These are phyloP conservation scores for Atkinsonella texensis DNA, from an alignment of 2,329 filamentous ascomycete species.

Conservation along the genomic window DNA sequence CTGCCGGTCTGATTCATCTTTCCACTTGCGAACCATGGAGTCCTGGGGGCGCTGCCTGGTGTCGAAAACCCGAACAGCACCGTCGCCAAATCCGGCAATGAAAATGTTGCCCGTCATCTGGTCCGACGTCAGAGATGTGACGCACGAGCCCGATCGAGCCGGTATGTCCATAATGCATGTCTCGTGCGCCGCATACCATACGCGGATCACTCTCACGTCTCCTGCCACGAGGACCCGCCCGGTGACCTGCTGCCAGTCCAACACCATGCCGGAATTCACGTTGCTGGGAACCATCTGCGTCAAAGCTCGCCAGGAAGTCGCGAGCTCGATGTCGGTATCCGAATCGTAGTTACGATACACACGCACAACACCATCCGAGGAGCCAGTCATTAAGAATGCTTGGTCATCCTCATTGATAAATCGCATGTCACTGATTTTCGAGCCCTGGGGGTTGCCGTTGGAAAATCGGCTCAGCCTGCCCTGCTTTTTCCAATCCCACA, in stretches of 20 bases:
- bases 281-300: constrained; percentile 91
- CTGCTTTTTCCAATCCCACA: constrained; percentile 88
- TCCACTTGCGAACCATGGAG: constrained; percentile 94
- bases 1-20: constrained; percentile 70
- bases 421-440: constrained; percentile 84
- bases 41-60: constrained; percentile 73
- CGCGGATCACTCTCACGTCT: constrained; percentile 86
- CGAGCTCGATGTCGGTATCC: constrained; percentile 64
- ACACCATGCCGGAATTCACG: constrained; percentile 88
- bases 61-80: constrained; percentile 88
- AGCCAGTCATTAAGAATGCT: constrained; percentile 86
- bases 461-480: constrained; percentile 72
- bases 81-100: constrained; percentile 91
- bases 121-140: constrained; percentile 90
- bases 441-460: constrained; percentile 85
- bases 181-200: constrained; percentile 93
- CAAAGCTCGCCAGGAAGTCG: constrained; percentile 81
- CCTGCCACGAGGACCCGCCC: constrained; percentile 91
- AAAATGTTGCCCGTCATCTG: constrained; percentile 97
- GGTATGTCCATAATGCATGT: constrained; percentile 90
- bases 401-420: constrained; percentile 99
- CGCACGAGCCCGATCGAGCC: constrained; percentile 85
- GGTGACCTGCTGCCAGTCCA: constrained; percentile 98
- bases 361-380: constrained; percentile 86
- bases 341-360: constrained; percentile 89